phyloP scores from a whole-genome alignment of 164 flowering plant species.

The Stephania yunnanensis region DNA sequence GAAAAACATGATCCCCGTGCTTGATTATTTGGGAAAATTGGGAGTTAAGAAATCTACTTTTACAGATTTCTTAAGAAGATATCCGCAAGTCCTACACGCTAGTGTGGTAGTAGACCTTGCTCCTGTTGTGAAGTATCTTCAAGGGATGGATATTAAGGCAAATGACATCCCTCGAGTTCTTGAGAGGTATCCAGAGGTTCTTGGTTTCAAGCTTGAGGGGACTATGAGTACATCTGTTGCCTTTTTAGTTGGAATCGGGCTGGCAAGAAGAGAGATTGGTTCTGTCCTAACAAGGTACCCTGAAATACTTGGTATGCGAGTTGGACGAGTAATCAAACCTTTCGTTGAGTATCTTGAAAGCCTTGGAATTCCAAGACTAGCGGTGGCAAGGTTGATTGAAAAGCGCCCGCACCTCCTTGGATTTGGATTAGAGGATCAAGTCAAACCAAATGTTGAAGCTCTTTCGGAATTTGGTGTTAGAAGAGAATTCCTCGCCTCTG shows the following conservation, averaged over 20 bases:
- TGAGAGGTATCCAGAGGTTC: slow-evolving; percentile 81
- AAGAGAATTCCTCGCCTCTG: slow-evolving; percentile 43
- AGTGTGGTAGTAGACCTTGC: slow-evolving; percentile 91
- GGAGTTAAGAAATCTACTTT: slow-evolving; percentile 72
- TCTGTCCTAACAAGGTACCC: slow-evolving; percentile 67
- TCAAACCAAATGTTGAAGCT: slow-evolving; percentile 60
- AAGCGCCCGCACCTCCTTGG: slow-evolving; percentile 80
- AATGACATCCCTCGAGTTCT: slow-evolving; percentile 71
- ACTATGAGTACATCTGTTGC: slow-evolving; percentile 99
- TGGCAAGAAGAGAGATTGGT: slow-evolving; percentile 82
- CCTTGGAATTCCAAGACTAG: slow-evolving; percentile 69
- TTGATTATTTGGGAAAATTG: slow-evolving; percentile 88
- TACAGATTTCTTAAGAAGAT: slow-evolving; percentile 68
- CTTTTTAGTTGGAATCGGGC: slow-evolving; percentile 92
- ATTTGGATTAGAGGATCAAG: slow-evolving; percentile 62
- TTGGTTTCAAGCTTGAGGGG: slow-evolving; percentile 95
- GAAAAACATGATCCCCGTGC: slow-evolving; percentile 96
- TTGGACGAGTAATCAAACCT: slow-evolving; percentile 84
- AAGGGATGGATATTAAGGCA: slow-evolving; percentile 84
- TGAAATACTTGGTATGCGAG: slow-evolving; percentile 90
- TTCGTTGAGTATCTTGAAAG: slow-evolving; percentile 76
- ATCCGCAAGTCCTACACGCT: slow-evolving; percentile 92
- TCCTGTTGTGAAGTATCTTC: slow-evolving; percentile 88
- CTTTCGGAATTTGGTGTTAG: slow-evolving; percentile 59
- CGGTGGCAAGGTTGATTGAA: slow-evolving; percentile 86